These are phyloP conservation scores for Alternaria arborescens DNA, from an alignment of 2,329 filamentous ascomycete species.

Conservation along the genomic window DNA sequence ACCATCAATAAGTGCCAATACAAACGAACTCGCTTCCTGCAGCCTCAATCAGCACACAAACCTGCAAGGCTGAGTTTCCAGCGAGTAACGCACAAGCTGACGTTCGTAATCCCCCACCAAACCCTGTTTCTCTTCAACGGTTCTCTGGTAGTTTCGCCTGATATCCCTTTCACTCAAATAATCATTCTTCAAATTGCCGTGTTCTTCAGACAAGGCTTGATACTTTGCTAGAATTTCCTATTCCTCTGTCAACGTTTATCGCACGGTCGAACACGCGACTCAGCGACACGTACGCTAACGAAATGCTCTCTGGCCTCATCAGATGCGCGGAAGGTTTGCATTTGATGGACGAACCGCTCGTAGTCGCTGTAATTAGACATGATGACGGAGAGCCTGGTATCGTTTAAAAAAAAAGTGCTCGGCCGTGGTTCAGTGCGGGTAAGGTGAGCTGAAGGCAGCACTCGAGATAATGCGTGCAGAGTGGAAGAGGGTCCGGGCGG, in stretches of 20 bases:
- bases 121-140: constrained; percentile 30
- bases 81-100: constrained; percentile 33
- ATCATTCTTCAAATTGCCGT: constrained; percentile 41
- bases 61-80: constrained; percentile 4
- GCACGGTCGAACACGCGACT: constrained; percentile 11
- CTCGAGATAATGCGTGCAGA: constrained; percentile 3
- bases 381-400: not conserved
- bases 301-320: constrained; percentile 50
- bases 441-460: constrained; percentile 12
- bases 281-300: constrained; percentile 33
- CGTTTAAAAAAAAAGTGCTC: not conserved
- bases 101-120: constrained; percentile 32
- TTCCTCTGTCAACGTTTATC: constrained; percentile 27
- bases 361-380: constrained; percentile 29
- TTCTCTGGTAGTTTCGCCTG: constrained; percentile 43
- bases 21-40: constrained; percentile 54
- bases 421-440: constrained; percentile 6
- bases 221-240: constrained; percentile 45
- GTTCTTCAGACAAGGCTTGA: constrained; percentile 33
- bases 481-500: constrained; percentile 5
- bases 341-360: constrained; percentile 36
- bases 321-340: constrained; percentile 46
- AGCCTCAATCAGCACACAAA: constrained; percentile 6
- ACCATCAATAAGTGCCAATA: constrained; percentile 59
- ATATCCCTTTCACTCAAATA: constrained; percentile 43